Conservation (phyloP, 2,329 filamentous ascomycete genomes). For the Aurifilum marmelostoma region DNA sequence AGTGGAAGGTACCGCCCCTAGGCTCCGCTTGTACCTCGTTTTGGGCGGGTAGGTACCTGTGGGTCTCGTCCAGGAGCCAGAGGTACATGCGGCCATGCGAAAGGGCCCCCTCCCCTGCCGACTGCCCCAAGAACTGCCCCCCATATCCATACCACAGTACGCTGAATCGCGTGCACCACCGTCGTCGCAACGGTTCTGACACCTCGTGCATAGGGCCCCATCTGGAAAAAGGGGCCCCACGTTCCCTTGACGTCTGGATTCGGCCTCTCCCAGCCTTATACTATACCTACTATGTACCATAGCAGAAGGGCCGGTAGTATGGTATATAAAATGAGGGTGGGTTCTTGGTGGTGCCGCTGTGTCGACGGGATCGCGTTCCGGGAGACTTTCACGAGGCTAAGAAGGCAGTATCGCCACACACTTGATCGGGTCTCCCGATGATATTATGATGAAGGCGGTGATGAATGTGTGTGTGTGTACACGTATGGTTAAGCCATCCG, state of each 20-base stretch:
- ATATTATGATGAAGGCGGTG: not conserved
- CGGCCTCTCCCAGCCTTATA: slow-evolving; percentile 10
- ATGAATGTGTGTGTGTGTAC: not conserved
- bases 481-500: not conserved
- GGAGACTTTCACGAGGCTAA: not conserved
- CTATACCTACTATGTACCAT: not conserved
- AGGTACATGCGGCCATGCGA: slow-evolving; percentile 14
- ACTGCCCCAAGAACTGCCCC: not conserved
- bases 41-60: slow-evolving; percentile 22
- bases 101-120: not conserved
- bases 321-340: slow-evolving; percentile 21
- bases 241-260: not conserved
- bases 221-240: slow-evolving; percentile 3
- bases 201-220: not conserved
- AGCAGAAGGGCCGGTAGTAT: not conserved
- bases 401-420: not conserved
- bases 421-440: slow-evolving; percentile 7
- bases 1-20: slow-evolving; percentile 18
- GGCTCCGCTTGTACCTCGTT: slow-evolving; percentile 24
- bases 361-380: slow-evolving; percentile 12
- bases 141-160: not conserved
- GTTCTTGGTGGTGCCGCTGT: slow-evolving; percentile 6
- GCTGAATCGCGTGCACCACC: not conserved
- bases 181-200: slow-evolving; percentile 14
- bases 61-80: slow-evolving; percentile 21